phyloP scores from a whole-genome alignment of 345 rosid species.

The Anastatica hierochuntica region DNA sequence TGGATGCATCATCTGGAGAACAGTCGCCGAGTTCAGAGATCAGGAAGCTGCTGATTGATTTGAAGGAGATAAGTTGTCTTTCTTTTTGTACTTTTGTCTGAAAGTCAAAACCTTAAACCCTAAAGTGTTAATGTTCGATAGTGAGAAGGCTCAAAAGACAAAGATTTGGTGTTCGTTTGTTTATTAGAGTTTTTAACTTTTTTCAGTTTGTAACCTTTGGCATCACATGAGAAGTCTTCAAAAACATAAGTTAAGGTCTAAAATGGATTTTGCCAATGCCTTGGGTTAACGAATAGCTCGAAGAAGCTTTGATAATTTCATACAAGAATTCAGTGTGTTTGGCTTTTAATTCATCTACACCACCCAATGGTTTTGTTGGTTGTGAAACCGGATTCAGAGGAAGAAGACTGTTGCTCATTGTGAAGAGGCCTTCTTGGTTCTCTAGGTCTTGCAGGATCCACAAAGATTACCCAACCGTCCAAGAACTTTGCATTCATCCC shows the following conservation, averaged over 20 bases:
- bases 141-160: too few species aligned
- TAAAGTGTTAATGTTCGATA: too few species aligned
- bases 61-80: neutral
- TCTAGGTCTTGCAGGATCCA: conserved; percentile 81
- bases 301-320: neutral
- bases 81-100: neutral
- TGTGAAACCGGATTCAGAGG: conserved; percentile 52
- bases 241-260: neutral
- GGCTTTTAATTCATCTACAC: conserved; percentile 43
- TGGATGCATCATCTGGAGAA: conserved; percentile 21
- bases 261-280: too few species aligned
- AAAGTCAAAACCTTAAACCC: conserved; percentile 12
- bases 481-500: conserved; percentile 79
- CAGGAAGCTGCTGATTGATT: conserved; percentile 3
- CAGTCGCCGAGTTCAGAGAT: neutral
- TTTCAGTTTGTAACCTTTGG: neutral
- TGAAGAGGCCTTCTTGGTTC: conserved; percentile 34
- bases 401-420: conserved; percentile 14
- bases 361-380: conserved; percentile 74
- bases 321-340: neutral
- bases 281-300: too few species aligned
- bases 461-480: conserved; percentile 95
- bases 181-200: too few species aligned
- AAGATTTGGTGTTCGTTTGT: too few species aligned
- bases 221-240: neutral